These are phyloP conservation scores for Aspergillus wentii DNA, from an alignment of 495 filamentous ascomycete genomes.

Conservation along the genomic window DNA sequence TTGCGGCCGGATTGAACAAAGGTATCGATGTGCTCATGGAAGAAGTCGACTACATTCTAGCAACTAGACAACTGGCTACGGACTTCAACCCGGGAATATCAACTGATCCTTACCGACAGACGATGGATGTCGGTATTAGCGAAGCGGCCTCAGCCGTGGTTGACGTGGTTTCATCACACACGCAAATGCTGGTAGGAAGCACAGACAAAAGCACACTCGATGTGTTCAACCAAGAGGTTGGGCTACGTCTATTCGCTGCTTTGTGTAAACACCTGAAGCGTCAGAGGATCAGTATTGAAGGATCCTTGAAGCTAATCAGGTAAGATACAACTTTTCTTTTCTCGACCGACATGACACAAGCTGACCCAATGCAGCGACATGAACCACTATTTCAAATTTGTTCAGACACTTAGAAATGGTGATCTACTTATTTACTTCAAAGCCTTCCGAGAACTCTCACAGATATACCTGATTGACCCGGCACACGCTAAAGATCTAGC, in stretches of 20 bases:
- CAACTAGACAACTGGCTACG: slow-evolving; percentile 77
- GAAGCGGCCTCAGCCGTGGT: slow-evolving; percentile 73
- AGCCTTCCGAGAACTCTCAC: slow-evolving; percentile 84
- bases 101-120: slow-evolving; percentile 36
- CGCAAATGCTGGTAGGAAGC: slow-evolving; percentile 82
- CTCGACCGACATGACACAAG: neutral
- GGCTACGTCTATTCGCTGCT: slow-evolving; percentile 80
- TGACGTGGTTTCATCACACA: slow-evolving; percentile 82
- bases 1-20: slow-evolving; percentile 92
- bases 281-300: slow-evolving; percentile 84
- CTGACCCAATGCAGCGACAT: slow-evolving; percentile 63
- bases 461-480: slow-evolving; percentile 91
- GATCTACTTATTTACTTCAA: slow-evolving; percentile 85
- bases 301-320: slow-evolving; percentile 87
- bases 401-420: slow-evolving; percentile 73
- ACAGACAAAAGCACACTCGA: slow-evolving; percentile 97
- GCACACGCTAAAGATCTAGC: slow-evolving; percentile 92
- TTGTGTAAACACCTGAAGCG: slow-evolving; percentile 97
- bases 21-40: slow-evolving; percentile 98
- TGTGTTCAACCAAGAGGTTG: slow-evolving; percentile 98
- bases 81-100: slow-evolving; percentile 81
- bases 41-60: slow-evolving; percentile 92
- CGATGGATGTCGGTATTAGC: slow-evolving; percentile 76
- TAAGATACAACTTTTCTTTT: slow-evolving; percentile 22
- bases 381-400: slow-evolving; percentile 86